Evolutionary conservation across 1,284 basidiomycete genomes (phyloP), one percentile per base, ranked within the genome.

Genomic region (Apiotrichum akiyoshidainum): DNA sequence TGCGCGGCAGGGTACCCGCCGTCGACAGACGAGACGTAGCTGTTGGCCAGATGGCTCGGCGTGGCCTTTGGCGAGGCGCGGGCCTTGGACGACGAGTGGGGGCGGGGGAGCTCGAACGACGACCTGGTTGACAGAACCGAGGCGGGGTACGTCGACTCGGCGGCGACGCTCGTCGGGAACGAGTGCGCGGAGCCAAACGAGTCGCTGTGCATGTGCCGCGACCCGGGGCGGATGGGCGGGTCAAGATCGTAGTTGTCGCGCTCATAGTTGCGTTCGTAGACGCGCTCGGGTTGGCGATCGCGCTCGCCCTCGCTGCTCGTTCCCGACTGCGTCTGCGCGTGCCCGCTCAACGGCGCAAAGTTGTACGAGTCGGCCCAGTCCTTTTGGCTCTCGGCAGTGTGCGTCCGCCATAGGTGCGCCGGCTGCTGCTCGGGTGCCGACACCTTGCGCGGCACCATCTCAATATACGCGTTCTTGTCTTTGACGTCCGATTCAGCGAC

Each of bases 261-360:
- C 4, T 31, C 26, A 31, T 31, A 31, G 26, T n/a, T n/a, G n/a
- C 26, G 26, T 7, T 31, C 26, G 26, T 31, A 31, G 26, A 31
- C 26, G 26, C 26, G 26, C 26, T 31, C 26, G 3, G 26, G 26
- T 11, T 16, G 6, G 22, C 45, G 13, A 22, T 16, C 11, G 45
- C 26, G 3, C 1, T 31, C 19, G 5, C 22, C 26, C 11, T 21
- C 19, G 21, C 19, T 31, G 26, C 46, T 4, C 9, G 13, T 22
- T 13, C 12, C 26, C 19, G 11, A 11, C 5, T n/a, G 22, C 46
- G 13, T 16, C 26, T 31, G 26, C 14, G 46, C 46, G 12, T 35
- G n/a, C 8, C 46, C 46, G 17, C 33, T n/a, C 6, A 48, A 17
- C 46, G 46, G 46, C 46, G 46, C 46, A 48, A 48, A 48, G 46